These are phyloP conservation scores for Neoarthrinium moseri DNA, from an alignment of 2,329 filamentous ascomycete species.

Conservation along the genomic window DNA sequence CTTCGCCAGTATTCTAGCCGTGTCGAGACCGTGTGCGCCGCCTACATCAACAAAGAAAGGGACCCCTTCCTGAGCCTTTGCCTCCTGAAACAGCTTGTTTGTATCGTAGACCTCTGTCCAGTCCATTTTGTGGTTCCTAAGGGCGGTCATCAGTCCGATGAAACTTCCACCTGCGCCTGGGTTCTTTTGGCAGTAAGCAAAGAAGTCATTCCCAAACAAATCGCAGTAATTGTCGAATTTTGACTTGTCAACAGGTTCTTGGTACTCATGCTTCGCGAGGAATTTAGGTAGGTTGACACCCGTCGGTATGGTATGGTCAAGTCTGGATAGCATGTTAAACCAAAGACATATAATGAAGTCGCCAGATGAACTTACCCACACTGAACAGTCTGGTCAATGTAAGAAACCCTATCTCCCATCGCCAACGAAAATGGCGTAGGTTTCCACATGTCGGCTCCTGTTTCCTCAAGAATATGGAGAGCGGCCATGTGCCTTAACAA, in stretches of 20 bases:
- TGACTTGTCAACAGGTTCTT: constrained; percentile 18
- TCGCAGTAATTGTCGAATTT: constrained; percentile 19
- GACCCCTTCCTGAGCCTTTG: constrained; percentile 21
- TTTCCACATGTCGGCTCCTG: constrained; percentile 22
- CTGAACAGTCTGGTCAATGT: constrained; percentile 20
- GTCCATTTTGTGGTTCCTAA: constrained; percentile 16
- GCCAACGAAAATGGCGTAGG: constrained; percentile 23
- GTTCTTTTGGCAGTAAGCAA: constrained; percentile 16
- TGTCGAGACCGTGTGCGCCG: constrained; percentile 37
- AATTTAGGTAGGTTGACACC: constrained; percentile 17
- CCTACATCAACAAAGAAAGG: constrained; percentile 39
- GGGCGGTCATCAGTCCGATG: constrained; percentile 22
- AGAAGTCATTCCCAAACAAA: constrained; percentile 18
- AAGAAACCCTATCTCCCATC: constrained; percentile 21
- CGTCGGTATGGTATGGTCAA: constrained; percentile 14
- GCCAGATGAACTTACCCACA: constrained; percentile 1
- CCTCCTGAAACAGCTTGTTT: constrained; percentile 16
- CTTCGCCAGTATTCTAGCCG: constrained; percentile 26
- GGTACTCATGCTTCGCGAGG: constrained; percentile 21
- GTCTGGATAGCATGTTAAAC: background rate
- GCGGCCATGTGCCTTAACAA: constrained; percentile 22
- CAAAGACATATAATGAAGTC: background rate
- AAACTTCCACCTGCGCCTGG: constrained; percentile 17
- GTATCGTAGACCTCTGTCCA: constrained; percentile 26
- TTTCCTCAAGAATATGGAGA: constrained; percentile 21